These are phyloP conservation scores for Claviceps sorghi DNA, from an alignment of 2,329 filamentous ascomycete genomes.

Conservation along the genomic window DNA sequence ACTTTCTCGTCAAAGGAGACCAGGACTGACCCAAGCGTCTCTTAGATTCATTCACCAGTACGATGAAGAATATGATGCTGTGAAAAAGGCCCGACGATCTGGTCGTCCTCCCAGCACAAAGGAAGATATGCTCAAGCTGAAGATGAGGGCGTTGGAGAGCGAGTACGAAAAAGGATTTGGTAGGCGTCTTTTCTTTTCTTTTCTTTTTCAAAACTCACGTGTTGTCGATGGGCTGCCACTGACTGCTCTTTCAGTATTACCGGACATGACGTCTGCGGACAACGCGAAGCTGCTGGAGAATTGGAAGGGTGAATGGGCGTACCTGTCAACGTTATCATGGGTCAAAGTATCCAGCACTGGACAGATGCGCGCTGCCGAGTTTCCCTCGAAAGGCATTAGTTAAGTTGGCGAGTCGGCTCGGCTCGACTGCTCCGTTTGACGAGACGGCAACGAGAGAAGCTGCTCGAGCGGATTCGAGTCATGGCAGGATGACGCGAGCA, in stretches of 20 bases:
- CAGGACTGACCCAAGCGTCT: slow-evolving; percentile 12
- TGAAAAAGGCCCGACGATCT: slow-evolving; percentile 57
- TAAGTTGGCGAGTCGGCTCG: slow-evolving; percentile 7
- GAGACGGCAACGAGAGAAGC: neutral
- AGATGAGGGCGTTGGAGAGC: slow-evolving; percentile 54
- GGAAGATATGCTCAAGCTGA: slow-evolving; percentile 63
- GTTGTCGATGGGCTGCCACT: slow-evolving; percentile 1
- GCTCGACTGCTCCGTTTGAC: neutral
- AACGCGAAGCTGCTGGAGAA: slow-evolving; percentile 50
- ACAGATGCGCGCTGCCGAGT: slow-evolving; percentile 51
- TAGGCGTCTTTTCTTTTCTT: slow-evolving; percentile 23
- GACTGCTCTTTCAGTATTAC: slow-evolving; percentile 37
- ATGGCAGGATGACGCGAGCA: neutral
- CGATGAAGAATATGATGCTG: slow-evolving; percentile 51
- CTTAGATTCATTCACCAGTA: slow-evolving; percentile 49
- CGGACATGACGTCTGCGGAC: slow-evolving; percentile 55
- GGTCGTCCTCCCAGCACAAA: slow-evolving; percentile 65
- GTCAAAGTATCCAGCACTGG: slow-evolving; percentile 56
- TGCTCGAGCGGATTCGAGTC: neutral
- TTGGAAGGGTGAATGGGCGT: slow-evolving; percentile 78
- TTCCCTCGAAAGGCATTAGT: slow-evolving; percentile 46
- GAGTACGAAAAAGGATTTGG: slow-evolving; percentile 78
- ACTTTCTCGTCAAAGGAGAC: neutral
- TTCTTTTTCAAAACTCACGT: neutral
- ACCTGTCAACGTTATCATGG: slow-evolving; percentile 63